Evolutionary conservation across 208 protist species (phyloP).

Genomic region (Leishmania arabica): DNA sequence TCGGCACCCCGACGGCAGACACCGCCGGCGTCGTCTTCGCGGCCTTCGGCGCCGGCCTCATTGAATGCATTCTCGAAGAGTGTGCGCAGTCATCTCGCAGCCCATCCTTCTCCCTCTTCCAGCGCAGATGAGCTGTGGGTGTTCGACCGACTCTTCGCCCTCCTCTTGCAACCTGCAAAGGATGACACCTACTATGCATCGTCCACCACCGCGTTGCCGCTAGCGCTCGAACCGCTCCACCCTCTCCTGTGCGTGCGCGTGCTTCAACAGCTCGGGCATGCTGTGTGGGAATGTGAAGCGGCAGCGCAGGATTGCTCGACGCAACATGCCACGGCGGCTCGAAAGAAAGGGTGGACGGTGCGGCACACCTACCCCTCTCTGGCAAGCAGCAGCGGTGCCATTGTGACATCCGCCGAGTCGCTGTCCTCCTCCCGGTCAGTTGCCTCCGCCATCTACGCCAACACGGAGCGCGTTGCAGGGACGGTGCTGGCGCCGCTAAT

Average conservation of each 20-base stretch:
- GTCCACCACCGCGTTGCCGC: neutral
- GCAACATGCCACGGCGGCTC: neutral
- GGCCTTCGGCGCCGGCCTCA: neutral
- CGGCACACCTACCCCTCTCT: conserved; percentile 42
- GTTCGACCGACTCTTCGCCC: conserved; percentile 15
- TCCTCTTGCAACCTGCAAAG: conserved; percentile 10
- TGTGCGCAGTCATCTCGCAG: conserved; percentile 13
- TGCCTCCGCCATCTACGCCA: conserved; percentile 12
- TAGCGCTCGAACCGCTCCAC: conserved; percentile 34
- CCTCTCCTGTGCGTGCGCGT: conserved; percentile 63
- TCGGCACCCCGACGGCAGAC: neutral
- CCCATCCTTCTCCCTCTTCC: neutral
- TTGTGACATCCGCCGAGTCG: conserved; percentile 12
- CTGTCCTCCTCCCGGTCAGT: neutral
- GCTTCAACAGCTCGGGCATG: conserved; percentile 49
- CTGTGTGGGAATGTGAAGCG: conserved; percentile 32
- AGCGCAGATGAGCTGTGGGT: conserved; percentile 11
- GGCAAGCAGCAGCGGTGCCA: conserved; percentile 8
- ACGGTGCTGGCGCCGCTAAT: conserved; percentile 22
- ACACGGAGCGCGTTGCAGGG: conserved; percentile 14
- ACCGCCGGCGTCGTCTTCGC: neutral
- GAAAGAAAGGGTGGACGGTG: conserved; percentile 21
- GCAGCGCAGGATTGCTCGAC: conserved; percentile 15
- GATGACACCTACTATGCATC: neutral
- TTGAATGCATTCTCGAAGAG: conserved; percentile 18